Evolutionary conservation across 139 green algal genomes (phyloP).

Genomic region (Chlamydomonas sp.): DNA sequence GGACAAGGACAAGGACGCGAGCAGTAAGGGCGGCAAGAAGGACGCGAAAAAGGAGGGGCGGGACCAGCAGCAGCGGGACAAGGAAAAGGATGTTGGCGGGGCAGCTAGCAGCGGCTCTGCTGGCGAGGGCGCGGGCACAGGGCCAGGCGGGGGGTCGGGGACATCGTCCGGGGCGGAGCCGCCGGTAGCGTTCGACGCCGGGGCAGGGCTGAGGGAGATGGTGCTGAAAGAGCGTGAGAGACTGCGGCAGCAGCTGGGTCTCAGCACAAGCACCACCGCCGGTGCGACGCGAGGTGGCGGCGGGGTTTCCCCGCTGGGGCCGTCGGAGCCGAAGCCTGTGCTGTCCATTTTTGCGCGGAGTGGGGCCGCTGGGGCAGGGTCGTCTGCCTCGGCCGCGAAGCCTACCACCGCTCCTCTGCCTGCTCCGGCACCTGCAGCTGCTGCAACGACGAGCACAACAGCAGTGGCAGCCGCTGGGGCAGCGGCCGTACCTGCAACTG

Average conservation of each 20-base stretch:
- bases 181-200: constrained; percentile 41
- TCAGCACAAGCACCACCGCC: constrained; percentile 1
- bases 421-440: no score
- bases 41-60: background rate
- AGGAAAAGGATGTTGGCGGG: background rate
- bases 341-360: constrained; percentile 39
- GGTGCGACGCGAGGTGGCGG: background rate
- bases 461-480: background rate
- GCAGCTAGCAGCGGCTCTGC: background rate
- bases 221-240: constrained; percentile 42
- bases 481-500: background rate
- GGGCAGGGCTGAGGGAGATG: constrained; percentile 44
- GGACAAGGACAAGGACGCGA: background rate
- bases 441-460: no score
- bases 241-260: constrained; percentile 47
- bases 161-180: constrained; percentile 13
- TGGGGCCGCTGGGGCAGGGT: background rate
- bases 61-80: background rate
- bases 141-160: background rate
- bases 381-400: background rate
- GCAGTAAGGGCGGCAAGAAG: background rate
- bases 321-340: constrained; percentile 23
- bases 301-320: background rate
- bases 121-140: background rate
- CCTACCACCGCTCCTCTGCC: no score